A percentile compares a stretch with the other conserved stretches of the same genome.
These are phyloP conservation scores for Gamarada debralockiae DNA, from an alignment of 495 filamentous ascomycete species.

Conservation along the genomic window DNA sequence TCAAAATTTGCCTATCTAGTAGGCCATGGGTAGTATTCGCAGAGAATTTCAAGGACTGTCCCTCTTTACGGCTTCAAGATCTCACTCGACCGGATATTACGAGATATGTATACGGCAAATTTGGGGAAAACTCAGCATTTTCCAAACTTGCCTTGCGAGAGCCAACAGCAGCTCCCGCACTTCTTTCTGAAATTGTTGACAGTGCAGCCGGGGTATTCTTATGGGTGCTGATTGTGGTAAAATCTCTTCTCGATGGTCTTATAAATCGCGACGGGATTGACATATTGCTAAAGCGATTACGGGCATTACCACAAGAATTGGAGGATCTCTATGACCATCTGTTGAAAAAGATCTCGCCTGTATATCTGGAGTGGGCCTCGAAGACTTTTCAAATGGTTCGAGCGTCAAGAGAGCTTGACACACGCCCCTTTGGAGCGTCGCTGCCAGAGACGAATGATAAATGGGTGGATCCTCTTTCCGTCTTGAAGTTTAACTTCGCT, in stretches of 20 bases:
- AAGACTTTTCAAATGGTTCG: conserved; percentile 3
- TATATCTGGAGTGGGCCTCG: neutral
- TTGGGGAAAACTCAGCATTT: conserved; percentile 7
- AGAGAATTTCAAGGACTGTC: conserved; percentile 5
- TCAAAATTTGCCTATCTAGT: conserved; percentile 6
- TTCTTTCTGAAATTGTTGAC: conserved; percentile 19
- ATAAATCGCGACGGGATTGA: conserved; percentile 24
- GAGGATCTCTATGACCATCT: conserved; percentile 27
- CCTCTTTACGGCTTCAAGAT: conserved; percentile 27
- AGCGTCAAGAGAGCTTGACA: too few species aligned
- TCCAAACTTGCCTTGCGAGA: neutral
- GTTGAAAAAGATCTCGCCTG: conserved; percentile 1
- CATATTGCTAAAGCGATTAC: conserved; percentile 23
- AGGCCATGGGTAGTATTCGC: conserved; percentile 1
- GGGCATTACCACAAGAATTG: conserved; percentile 26
- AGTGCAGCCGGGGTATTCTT: conserved; percentile 37
- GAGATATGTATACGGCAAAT: conserved; percentile 22
- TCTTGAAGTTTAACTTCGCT: neutral
- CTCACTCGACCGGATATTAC: conserved; percentile 31
- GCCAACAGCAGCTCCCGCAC: neutral
- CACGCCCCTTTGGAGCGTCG: too few species aligned
- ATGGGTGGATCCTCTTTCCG: neutral
- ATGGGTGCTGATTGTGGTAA: conserved; percentile 35
- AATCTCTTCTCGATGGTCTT: conserved; percentile 29
- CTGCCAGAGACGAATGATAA: neutral